Evolutionary conservation across 2,329 filamentous ascomycete species (phyloP), one percentile per base, ranked within the genome.

Genomic region (Incumbomyces delicatus): DNA sequence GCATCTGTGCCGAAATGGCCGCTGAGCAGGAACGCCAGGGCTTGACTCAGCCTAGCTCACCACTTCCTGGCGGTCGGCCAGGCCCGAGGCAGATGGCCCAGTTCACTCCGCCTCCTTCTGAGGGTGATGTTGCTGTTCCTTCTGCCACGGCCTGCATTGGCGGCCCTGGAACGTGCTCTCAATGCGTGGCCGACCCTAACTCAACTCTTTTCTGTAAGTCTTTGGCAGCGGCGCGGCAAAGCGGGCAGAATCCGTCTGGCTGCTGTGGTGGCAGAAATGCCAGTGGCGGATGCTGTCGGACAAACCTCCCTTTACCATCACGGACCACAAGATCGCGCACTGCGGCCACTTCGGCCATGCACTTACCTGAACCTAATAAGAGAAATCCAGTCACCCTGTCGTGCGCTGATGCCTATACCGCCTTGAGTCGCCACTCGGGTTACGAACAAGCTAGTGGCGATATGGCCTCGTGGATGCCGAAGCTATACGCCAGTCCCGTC

Each of bases 131-230:
- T 50, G 64, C 50, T 57, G 63, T 37, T n/a, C 40, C 48, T 36
- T 45, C 42, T 8, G 61, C 62, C 17, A 68, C 66, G 39, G 60
- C 66, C 39, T 72, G 83, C 20, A 72, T 77, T 32, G 82, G 82
- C 44, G 85, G 84, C 0, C 86, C 86, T 0, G 86, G 86, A 8
- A 85, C 82, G 13, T 92, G 86, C 60, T 77, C 82, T 3, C 85
- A 90, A 66, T 92, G 86, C 60, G 74, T 83, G 49, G 72, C 78
- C 1, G 85, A 90, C 60, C 85, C 86, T 14, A 82, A 83, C 60
- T 87, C 85, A 2, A 86, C 84, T 1, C 76, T 89, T 32, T 92
- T 92, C 69, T 92, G 86, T 65, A 83, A 86, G 52, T 83, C 85
- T 10, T 77, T 90, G 44, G 84, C 85, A 18, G 85, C 85, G 50